Conservation (phyloP, 192 early-diverging fungal genomes). For the Powellomyces hirtus region DNA sequence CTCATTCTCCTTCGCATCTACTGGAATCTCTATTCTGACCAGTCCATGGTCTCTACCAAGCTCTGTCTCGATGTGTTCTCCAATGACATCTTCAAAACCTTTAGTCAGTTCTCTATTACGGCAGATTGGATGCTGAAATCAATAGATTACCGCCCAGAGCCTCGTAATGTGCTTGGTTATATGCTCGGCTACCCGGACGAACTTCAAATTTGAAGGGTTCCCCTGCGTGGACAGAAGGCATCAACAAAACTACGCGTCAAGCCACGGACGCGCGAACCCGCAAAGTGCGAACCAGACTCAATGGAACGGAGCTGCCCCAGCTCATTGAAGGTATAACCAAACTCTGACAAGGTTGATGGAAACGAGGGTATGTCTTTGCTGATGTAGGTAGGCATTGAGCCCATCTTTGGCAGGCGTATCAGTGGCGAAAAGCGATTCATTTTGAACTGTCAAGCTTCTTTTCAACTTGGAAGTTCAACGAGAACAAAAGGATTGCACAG, state of each 20-base stretch:
- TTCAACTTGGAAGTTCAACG: too few species aligned
- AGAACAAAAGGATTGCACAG: too few species aligned
- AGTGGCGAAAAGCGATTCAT: too few species aligned
- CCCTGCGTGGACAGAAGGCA: not conserved
- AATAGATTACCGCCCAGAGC: conserved; percentile 1
- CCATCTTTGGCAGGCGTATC: too few species aligned
- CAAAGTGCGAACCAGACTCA: not conserved
- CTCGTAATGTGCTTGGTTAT: conserved; percentile 25
- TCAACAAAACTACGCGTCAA: not conserved
- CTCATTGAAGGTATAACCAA: conserved; percentile 16
- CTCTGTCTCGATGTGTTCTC: not conserved
- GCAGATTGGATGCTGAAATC: not conserved
- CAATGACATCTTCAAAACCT: not conserved
- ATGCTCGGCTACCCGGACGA: not conserved
- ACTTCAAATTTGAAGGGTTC: conserved; percentile 20
- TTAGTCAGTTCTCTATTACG: not conserved
- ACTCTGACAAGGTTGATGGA: not conserved
- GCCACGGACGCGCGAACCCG: not conserved
- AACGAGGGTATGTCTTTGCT: too few species aligned
- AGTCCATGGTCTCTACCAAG: conserved; percentile 1
- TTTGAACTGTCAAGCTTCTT: too few species aligned
- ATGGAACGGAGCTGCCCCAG: conserved; percentile 10
- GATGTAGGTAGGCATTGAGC: too few species aligned
- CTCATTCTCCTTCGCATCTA: conserved; percentile 14
- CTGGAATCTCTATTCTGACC: conserved; percentile 1